Evolutionary conservation across 768 basidiomycete genomes (phyloP), one percentile per base, ranked within the genome.

Genomic region (Filobasidium floriforme): DNA sequence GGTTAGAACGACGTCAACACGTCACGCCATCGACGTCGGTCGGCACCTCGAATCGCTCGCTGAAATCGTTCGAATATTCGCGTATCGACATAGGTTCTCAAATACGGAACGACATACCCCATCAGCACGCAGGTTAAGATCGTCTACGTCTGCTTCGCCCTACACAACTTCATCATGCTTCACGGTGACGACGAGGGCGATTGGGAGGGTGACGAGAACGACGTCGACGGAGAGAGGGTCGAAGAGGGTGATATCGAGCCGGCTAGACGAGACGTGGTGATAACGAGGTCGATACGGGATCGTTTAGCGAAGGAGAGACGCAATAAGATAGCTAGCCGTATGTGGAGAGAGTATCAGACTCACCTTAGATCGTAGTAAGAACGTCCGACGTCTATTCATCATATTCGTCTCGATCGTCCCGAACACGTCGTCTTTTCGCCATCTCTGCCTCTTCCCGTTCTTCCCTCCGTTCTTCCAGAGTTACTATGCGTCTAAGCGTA

Each of bases 61-160:
- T n/a, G n/a, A n/a, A n/a, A 41, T 7, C 29, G 59, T 11, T 19
- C 14, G 14, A 12, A 22, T 19, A 19, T 60, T 22, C 22, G 7
- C 18, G 22, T 7, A 29, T 40, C 59, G 29, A 15, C 29, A 44
- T 40, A 60, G 59, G 59, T 60, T 60, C 59, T 60, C 32, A 28
- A 19, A 19, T 22, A 29, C 14, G 26, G 26, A 11, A 60, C 18
- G 12, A 7, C 15, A 28, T 69, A 71, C 11, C 41, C 46, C 18
- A 60, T 70, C 32, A 19, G 43, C 0, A 68, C 66, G 12, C 76
- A 77, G 32, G 66, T 72, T 0, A 18, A 54, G 14, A 62, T 74
- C n/a, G n/a, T n/a, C n/a, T n/a, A n/a, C n/a, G n/a, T n/a, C n/a
- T n/a, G n/a, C n/a, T n/a, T n/a, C n/a, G 72, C 67, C 0, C 40